These are phyloP conservation scores for Auriculariales sp. DNA, from an alignment of 768 basidiomycete genomes.

Conservation along the genomic window DNA sequence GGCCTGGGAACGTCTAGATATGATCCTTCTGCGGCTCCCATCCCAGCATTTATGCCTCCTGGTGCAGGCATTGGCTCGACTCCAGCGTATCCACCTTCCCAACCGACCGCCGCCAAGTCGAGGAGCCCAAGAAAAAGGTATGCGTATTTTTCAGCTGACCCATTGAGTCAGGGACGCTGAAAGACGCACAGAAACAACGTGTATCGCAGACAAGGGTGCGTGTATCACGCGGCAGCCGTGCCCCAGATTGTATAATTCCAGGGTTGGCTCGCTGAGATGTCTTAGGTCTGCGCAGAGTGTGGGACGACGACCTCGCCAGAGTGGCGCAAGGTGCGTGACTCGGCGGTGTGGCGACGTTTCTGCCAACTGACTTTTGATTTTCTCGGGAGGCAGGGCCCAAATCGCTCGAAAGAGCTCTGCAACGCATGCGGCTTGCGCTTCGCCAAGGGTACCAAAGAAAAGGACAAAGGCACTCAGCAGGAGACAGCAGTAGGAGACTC, in stretches of 20 bases:
- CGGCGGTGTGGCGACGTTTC: background rate
- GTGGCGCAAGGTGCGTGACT: constrained; percentile 69
- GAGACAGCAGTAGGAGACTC: background rate
- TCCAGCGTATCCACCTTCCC: constrained; percentile 12
- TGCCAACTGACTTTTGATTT: constrained; percentile 7
- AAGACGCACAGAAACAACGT: background rate
- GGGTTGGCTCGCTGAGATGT: background rate
- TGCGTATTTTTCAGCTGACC: background rate
- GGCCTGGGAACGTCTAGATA: background rate
- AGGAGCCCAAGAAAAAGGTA: constrained; percentile 52
- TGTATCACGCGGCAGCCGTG: constrained; percentile 9
- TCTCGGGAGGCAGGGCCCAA: constrained; percentile 55
- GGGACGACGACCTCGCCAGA: constrained; percentile 94
- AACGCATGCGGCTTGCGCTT: constrained; percentile 91
- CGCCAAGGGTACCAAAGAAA: constrained; percentile 55
- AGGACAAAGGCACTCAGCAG: constrained; percentile 19
- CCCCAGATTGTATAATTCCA: background rate
- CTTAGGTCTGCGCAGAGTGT: constrained; percentile 68
- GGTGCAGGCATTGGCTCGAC: background rate
- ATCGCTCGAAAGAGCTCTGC: constrained; percentile 94
- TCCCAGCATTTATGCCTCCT: background rate
- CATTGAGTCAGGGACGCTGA: background rate
- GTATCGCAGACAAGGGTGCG: background rate
- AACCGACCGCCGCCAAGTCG: constrained; percentile 24
- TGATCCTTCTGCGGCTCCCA: background rate